Base-by-base conservation (phyloP, 768 basidiomycete species). In the Cantharellus cinnabarinus region DNA sequence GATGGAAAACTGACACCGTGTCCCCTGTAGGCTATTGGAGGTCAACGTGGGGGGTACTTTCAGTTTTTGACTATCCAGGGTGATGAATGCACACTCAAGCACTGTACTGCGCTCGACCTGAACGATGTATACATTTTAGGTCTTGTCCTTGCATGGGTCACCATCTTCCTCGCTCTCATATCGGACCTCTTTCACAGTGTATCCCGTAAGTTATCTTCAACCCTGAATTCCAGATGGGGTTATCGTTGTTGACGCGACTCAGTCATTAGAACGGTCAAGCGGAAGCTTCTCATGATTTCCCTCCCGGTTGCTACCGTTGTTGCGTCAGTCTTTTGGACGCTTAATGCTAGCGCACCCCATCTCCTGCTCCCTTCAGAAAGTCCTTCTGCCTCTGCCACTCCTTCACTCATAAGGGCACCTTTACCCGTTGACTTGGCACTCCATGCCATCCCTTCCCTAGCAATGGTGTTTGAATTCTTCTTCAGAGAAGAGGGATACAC, bases 11-110 rank as follows among this genome's bases (percentile, higher is more conserved):
- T 29, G 1, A 29, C 20, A 29, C 20, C 20, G 20, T 29, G 20
- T 29, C 44, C 44, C 44, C 10, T 48, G 52, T 37, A 54, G 52
- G 7, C 14, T 10, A 54, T 54, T 37, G 7, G 52, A 7, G 7
- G 7, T 10, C 52, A 63, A 42, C 58, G 56, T 38, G 82, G 83
- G 2, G 85, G 85, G 0, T 78, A 80, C 63, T 76, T 75, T 53
- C 82, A 82, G 67, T 89, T 78, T 65, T 70, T 89, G 58, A 90
- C 88, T 0, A 83, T 88, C 63, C 79, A 85, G 69, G 84, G 83
- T 85, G 81, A 61, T 20, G 75, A 65, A 4, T 41, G 41, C 14
- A 10, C 20, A 29, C 20, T 41, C 7, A 10, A 20, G 55, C 44
- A n/a, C 41, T n/a, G 37, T 29, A 7, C 0, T 48, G 29, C 44